Conservation (phyloP, 73 alveolate genomes). For the Paramecium bursaria region DNA sequence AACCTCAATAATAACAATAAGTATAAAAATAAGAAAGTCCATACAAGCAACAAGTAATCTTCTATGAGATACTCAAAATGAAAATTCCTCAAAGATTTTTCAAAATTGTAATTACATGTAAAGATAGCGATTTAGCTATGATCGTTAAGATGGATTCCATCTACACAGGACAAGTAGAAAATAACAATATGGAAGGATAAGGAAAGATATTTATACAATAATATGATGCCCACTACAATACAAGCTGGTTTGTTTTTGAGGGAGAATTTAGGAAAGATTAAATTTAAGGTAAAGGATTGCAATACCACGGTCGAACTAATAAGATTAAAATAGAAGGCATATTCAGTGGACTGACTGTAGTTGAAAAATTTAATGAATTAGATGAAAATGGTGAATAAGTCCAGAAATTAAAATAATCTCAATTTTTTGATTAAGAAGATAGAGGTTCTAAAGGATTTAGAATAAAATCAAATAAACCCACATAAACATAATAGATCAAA, state of each 20-base stretch:
- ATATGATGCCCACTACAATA: conserved; percentile 45
- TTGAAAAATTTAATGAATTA: conserved; percentile 40
- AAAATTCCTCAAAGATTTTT: conserved; percentile 12
- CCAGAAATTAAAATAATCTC: neutral
- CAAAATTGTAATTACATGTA: neutral
- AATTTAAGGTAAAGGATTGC: conserved; percentile 18
- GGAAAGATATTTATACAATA: conserved; percentile 33
- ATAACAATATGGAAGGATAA: conserved; percentile 17
- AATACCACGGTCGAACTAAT: conserved; percentile 25
- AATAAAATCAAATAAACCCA: conserved; percentile 46
- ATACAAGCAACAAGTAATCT: neutral
- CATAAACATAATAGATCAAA: conserved; percentile 11
- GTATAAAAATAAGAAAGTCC: neutral
- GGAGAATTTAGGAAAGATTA: conserved; percentile 29
- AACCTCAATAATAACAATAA: conserved; percentile 24
- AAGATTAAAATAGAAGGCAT: conserved; percentile 33
- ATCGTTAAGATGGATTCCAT: neutral
- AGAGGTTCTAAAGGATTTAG: conserved; percentile 27
- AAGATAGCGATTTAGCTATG: neutral
- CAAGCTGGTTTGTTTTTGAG: conserved; percentile 21
- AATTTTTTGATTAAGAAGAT: conserved; percentile 38
- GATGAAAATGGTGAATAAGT: conserved; percentile 17
- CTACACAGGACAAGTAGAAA: neutral
- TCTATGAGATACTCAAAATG: neutral
- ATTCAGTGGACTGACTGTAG: neutral